Evolutionary conservation across 169 alveolate genomes (phyloP).

Genomic region (Condylostoma magnum): DNA sequence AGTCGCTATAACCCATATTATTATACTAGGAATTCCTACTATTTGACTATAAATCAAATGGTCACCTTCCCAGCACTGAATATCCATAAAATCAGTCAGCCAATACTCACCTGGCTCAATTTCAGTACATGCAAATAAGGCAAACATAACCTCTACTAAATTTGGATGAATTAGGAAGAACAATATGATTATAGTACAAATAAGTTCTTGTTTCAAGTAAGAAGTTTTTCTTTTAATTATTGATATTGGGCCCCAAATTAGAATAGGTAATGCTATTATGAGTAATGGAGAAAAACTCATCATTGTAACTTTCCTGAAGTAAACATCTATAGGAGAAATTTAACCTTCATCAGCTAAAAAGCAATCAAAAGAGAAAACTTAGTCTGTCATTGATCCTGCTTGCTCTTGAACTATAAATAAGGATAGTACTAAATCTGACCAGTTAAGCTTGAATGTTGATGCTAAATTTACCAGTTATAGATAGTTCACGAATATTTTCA

Average conservation of each 20-base stretch:
- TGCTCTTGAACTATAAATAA: conserved; percentile 12
- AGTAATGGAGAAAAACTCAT: background rate
- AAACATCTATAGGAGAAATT: background rate
- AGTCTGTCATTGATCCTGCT: background rate
- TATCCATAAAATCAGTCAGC: background rate
- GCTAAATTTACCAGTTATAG: conserved; percentile 4
- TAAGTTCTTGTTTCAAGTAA: background rate
- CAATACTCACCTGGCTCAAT: background rate
- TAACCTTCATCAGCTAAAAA: background rate
- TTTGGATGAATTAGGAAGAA: conserved; percentile 20
- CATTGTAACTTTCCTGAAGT: background rate
- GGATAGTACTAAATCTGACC: background rate
- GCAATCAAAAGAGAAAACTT: conserved; percentile 22
- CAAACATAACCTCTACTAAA: background rate
- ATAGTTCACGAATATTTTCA: conserved; percentile 24
- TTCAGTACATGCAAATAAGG: conserved; percentile 16
- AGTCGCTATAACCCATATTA: conserved; percentile 24
- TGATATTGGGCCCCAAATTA: background rate
- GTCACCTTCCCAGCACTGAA: conserved; percentile 16
- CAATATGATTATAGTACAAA: conserved; percentile 8
- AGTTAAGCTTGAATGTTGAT: background rate
- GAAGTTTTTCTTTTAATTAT: background rate
- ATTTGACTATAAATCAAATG: background rate
- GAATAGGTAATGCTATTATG: background rate
- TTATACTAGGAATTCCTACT: conserved; percentile 21